phyloP scores from a whole-genome alignment of 2,329 filamentous ascomycete species.

The Botrytis medusae region DNA sequence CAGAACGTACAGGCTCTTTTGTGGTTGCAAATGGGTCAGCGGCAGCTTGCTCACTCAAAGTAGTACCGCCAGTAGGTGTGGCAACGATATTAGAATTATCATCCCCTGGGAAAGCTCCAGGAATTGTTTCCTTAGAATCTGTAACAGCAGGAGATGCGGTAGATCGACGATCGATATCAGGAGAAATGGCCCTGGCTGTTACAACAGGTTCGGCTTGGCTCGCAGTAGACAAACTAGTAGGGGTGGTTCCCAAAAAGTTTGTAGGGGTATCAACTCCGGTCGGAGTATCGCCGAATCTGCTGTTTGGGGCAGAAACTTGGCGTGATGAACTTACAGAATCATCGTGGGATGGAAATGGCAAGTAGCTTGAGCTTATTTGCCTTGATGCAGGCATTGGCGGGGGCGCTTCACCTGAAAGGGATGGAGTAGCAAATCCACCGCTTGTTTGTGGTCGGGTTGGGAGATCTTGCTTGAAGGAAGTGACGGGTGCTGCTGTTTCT shows the following conservation, averaged over 20 bases:
- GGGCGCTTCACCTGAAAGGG: constrained; percentile 60
- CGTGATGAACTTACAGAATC: constrained; percentile 76
- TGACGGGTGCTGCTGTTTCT: constrained; percentile 47
- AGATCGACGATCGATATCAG: constrained; percentile 37
- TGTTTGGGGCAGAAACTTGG: constrained; percentile 71
- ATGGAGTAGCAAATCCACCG: constrained; percentile 43
- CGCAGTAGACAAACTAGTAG: constrained; percentile 37
- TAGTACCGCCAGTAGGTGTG: constrained; percentile 49
- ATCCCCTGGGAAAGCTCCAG: constrained; percentile 55
- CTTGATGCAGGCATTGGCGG: constrained; percentile 67
- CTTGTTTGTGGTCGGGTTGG: constrained; percentile 31
- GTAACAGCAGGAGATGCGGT: constrained; percentile 35
- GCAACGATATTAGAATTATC: constrained; percentile 46
- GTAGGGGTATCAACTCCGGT: constrained; percentile 43
- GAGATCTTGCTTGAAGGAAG: constrained; percentile 57
- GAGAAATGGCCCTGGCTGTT: constrained; percentile 33
- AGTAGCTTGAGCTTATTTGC: constrained; percentile 74
- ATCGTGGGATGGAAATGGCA: constrained; percentile 65
- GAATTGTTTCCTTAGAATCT: constrained; percentile 44
- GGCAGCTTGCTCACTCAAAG: constrained; percentile 48
- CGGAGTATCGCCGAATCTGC: constrained; percentile 57
- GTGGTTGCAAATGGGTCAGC: constrained; percentile 55
- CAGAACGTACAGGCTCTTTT: constrained; percentile 50
- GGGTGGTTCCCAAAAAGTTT: constrained; percentile 38
- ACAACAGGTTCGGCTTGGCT: constrained; percentile 30